Conservation (phyloP, 148 eudicot species). For the Simmondsia chinensis region DNA sequence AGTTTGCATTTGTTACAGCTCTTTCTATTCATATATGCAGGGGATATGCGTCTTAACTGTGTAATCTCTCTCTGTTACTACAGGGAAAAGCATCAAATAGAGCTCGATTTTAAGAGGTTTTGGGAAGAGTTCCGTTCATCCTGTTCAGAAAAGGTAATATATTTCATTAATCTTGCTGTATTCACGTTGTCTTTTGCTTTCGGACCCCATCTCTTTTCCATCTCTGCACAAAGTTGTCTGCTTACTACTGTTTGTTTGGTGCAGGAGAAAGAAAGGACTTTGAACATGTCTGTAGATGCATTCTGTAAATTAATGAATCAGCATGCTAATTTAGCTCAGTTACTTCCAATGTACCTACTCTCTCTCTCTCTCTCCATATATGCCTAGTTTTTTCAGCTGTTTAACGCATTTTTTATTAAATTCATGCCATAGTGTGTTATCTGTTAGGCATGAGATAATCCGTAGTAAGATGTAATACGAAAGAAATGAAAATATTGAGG, state of each 20-base stretch:
- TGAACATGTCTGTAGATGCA: constrained; percentile 87
- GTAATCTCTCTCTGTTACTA: neutral
- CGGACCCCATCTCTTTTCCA: too few relatives aligned
- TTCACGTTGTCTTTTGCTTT: constrained; percentile 1
- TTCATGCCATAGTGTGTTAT: too few relatives aligned
- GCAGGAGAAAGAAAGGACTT: constrained; percentile 98
- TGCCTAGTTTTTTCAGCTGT: neutral
- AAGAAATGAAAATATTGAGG: too few relatives aligned
- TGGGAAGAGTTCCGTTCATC: constrained; percentile 99
- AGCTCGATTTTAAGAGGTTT: constrained; percentile 85
- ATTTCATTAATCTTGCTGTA: too few relatives aligned
- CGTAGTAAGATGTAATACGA: too few relatives aligned
- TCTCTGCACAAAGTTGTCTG: too few relatives aligned
- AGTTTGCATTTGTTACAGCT: too few relatives aligned
- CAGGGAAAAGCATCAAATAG: constrained; percentile 86
- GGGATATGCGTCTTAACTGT: neutral
- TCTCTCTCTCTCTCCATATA: constrained; percentile 5
- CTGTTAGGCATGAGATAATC: too few relatives aligned
- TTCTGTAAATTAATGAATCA: constrained; percentile 97
- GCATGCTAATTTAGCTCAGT: constrained; percentile 76
- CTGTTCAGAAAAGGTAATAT: constrained; percentile 91
- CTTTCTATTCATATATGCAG: neutral
- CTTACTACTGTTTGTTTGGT: constrained; percentile 17
- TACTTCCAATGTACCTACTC: constrained; percentile 72
- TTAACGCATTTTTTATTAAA: too few relatives aligned